A percentile compares a stretch with the other conserved stretches of the same genome.
phyloP scores from a whole-genome alignment of 208 protist genomes.

The Hexamita inflata region DNA sequence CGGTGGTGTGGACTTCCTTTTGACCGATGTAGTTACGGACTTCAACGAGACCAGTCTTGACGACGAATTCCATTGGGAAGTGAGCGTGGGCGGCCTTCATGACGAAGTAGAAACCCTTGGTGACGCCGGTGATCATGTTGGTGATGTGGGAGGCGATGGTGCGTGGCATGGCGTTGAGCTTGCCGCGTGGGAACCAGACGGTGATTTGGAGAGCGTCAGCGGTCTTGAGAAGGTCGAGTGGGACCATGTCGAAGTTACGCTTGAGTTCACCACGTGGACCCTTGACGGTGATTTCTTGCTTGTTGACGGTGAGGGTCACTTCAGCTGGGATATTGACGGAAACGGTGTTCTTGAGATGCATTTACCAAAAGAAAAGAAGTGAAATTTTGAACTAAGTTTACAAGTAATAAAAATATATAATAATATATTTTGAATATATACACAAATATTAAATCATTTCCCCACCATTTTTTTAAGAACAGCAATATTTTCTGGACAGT shows the following conservation, averaged over 20 bases:
- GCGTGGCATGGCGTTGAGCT: conserved; percentile 75
- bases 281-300: conserved; percentile 68
- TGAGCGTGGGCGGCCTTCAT: conserved; percentile 94
- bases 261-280: conserved; percentile 78
- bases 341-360: neutral
- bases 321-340: conserved; percentile 17
- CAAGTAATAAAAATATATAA: too few relatives aligned
- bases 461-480: too few relatives aligned
- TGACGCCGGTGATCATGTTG: conserved; percentile 97
- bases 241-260: conserved; percentile 70
- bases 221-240: conserved; percentile 63
- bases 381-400: too few relatives aligned
- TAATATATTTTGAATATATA: too few relatives aligned
- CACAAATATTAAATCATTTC: too few relatives aligned
- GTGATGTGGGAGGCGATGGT: conserved; percentile 77
- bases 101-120: conserved; percentile 93
- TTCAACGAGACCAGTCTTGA: conserved; percentile 66
- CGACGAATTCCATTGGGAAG: conserved; percentile 91
- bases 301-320: conserved; percentile 59
- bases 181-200: conserved; percentile 79
- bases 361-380: too few relatives aligned
- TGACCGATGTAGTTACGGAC: conserved; percentile 98
- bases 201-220: conserved; percentile 57
- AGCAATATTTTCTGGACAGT: too few relatives aligned
- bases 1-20: conserved; percentile 71